Percentiles rank a stretch among this genome's conserved stretches.
Conservation (phyloP, 495 filamentous ascomycete species). For the Penicillium coffeae region DNA sequence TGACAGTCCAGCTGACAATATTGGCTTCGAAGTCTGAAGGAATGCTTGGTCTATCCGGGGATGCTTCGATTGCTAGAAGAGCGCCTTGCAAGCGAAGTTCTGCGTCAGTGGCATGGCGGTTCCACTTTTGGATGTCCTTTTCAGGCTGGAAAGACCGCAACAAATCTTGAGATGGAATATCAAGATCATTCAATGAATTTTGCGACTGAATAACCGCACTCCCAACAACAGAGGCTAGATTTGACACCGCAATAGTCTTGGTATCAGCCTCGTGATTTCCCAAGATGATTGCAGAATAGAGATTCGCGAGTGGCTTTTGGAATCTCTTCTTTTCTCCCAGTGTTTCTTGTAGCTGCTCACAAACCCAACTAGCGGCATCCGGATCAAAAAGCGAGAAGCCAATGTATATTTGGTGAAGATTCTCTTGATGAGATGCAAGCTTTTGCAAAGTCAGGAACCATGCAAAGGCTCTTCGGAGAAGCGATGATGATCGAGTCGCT, state of each 20-base stretch:
- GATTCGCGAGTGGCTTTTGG: constrained; percentile 17
- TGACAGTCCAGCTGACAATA: constrained; percentile 28
- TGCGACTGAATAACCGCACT: constrained; percentile 19
- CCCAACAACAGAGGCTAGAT: constrained; percentile 34
- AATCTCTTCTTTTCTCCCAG: constrained; percentile 20
- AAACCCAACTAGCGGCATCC: constrained; percentile 39
- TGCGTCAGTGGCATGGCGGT: constrained; percentile 40
- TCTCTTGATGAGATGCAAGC: constrained; percentile 16
- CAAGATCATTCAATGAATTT: constrained; percentile 6
- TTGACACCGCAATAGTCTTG: constrained; percentile 30
- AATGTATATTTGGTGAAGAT: constrained; percentile 22
- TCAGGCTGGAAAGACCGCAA: constrained; percentile 20
- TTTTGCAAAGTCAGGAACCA: constrained; percentile 33
- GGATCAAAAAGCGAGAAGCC: constrained; percentile 30
- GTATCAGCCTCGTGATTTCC: constrained; percentile 24
- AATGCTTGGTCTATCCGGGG: constrained; percentile 23
- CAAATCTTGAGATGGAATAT: constrained; percentile 27
- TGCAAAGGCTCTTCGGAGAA: constrained; percentile 36
- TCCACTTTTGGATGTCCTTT: constrained; percentile 28
- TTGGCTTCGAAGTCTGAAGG: constrained; percentile 15
- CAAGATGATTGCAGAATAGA: constrained; percentile 33
- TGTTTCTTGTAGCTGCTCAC: constrained; percentile 27
- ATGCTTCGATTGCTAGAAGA: constrained; percentile 53
- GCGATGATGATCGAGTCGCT: constrained; percentile 34
- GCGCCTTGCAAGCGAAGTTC: constrained; percentile 49